Conservation (phyloP, 2,329 filamentous ascomycete species). For the Ophiostoma quercus region DNA sequence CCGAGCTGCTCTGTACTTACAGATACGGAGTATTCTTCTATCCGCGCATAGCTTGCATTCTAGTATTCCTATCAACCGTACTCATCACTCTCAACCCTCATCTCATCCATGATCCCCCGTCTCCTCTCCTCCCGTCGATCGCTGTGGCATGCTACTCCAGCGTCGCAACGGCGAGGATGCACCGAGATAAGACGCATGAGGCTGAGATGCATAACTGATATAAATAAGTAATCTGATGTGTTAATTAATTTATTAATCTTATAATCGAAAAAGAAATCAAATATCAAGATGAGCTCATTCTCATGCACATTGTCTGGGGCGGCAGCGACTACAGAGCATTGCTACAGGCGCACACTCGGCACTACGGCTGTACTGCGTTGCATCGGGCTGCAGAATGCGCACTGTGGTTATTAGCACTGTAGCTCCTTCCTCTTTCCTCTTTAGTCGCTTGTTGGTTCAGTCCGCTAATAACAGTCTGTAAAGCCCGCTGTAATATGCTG, state of each 20-base stretch:
- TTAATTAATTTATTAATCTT: no score
- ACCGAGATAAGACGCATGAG: background rate
- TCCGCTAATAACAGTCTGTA: background rate
- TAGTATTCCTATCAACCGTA: background rate
- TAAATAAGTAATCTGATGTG: background rate
- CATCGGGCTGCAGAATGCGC: background rate
- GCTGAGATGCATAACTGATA: background rate
- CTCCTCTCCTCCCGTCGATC: background rate
- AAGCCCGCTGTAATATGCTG: background rate
- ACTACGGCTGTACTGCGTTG: background rate
- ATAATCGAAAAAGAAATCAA: background rate
- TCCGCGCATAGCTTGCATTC: no score
- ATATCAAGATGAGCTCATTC: background rate
- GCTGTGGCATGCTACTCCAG: background rate
- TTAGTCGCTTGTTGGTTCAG: background rate
- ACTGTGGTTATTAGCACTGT: background rate
- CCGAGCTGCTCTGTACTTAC: background rate
- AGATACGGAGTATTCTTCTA: background rate
- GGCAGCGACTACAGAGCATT: background rate
- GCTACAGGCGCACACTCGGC: background rate
- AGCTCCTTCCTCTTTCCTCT: background rate
- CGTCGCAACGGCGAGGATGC: background rate
- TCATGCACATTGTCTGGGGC: constrained; percentile 8
- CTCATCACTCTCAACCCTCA: background rate
- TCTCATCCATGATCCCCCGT: background rate